Evolutionary conservation across 192 early-diverging fungal genomes (phyloP).

Genomic region (Physocladia obscura): DNA sequence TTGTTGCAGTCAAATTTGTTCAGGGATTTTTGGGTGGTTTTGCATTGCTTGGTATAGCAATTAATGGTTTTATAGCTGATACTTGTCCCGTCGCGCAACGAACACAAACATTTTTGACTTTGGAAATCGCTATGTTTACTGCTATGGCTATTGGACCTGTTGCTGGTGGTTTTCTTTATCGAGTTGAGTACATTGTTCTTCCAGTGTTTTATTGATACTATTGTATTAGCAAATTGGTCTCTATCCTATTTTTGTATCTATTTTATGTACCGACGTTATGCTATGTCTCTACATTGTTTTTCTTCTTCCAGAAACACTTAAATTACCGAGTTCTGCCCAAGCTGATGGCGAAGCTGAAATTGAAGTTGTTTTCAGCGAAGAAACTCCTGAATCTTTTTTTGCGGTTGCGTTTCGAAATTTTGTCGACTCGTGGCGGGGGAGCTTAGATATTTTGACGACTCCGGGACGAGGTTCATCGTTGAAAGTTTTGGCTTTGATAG

Average conservation of each 20-base stretch:
- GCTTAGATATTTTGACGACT: slow-evolving; percentile 16
- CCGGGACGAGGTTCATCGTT: slow-evolving; percentile 17
- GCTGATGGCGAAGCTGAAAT: neutral
- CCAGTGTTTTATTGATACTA: neutral
- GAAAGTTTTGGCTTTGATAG: slow-evolving; percentile 15
- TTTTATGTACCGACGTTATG: slow-evolving; percentile 28
- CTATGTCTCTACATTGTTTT: slow-evolving; percentile 29
- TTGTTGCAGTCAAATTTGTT: slow-evolving; percentile 33
- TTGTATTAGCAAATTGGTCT: slow-evolving; percentile 22
- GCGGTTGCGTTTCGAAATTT: neutral
- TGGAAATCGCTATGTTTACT: slow-evolving; percentile 31
- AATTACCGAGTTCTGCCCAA: neutral
- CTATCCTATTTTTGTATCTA: slow-evolving; percentile 29
- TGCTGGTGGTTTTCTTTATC: slow-evolving; percentile 35
- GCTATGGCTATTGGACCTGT: slow-evolving; percentile 41
- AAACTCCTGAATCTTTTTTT: neutral
- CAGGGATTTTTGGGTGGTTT: slow-evolving; percentile 41
- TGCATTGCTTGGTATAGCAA: slow-evolving; percentile 22
- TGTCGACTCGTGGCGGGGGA: neutral
- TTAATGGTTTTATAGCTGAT: slow-evolving; percentile 11
- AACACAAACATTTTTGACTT: slow-evolving; percentile 10
- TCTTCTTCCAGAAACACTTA: slow-evolving; percentile 44
- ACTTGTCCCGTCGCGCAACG: neutral
- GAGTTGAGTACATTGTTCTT: slow-evolving; percentile 21
- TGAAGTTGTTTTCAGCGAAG: neutral